Conservation (phyloP, 2,329 filamentous ascomycete species). For the Penicillium brasilianum region DNA sequence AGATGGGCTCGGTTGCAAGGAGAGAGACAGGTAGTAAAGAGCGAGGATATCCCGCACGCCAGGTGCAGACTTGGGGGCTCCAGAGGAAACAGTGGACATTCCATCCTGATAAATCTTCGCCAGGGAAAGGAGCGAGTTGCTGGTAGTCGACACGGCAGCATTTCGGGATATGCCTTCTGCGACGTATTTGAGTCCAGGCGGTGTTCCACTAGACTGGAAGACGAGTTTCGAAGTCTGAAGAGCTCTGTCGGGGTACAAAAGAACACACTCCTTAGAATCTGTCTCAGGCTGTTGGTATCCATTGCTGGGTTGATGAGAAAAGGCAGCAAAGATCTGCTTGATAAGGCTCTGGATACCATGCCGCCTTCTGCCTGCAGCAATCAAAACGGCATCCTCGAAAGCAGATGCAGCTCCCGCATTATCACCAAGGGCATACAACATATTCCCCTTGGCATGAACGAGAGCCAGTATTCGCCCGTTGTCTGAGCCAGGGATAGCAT, state of each 20-base stretch:
- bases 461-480: constrained; percentile 93
- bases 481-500: constrained; percentile 80
- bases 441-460: constrained; percentile 97
- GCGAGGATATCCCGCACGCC: constrained; percentile 91
- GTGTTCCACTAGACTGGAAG: constrained; percentile 74
- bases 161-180: constrained; percentile 72
- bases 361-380: constrained; percentile 75
- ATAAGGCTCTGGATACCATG: constrained; percentile 79
- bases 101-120: constrained; percentile 98
- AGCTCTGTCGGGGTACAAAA: constrained; percentile 83
- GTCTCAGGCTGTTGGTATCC: constrained; percentile 44
- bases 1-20: constrained; percentile 92
- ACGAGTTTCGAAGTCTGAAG: constrained; percentile 81
- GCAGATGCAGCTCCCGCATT: constrained; percentile 79
- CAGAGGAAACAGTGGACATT: constrained; percentile 74
- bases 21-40: constrained; percentile 92
- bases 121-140: constrained; percentile 90
- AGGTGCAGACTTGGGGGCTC: constrained; percentile 65
- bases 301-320: constrained; percentile 58
- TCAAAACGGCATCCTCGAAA: constrained; percentile 93
- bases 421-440: constrained; percentile 89
- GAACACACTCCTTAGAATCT: constrained; percentile 63
- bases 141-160: constrained; percentile 88
- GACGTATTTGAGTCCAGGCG: constrained; percentile 79
- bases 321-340: constrained; percentile 72